phyloP scores from a whole-genome alignment of 2,329 filamentous ascomycete genomes.

The Epichloe typhina region DNA sequence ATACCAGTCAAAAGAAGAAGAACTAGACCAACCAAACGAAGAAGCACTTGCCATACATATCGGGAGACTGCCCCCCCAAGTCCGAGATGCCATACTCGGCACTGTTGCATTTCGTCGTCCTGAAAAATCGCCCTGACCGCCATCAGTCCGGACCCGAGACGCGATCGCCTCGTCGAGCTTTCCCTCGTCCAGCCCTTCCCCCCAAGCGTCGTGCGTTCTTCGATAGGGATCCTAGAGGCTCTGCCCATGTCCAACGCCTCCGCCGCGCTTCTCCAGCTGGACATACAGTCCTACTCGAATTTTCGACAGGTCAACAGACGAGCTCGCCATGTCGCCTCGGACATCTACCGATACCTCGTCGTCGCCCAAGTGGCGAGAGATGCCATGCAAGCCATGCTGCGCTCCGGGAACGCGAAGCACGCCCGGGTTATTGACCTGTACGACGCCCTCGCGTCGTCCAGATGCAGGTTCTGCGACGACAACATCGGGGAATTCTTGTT shows the following conservation, averaged over 20 bases:
- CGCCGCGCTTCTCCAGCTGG: neutral
- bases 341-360: neutral
- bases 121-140: neutral
- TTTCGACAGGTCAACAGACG: constrained; percentile 3
- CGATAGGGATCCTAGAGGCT: neutral
- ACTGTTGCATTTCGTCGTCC: neutral
- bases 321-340: neutral
- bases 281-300: constrained; percentile 2
- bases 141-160: neutral
- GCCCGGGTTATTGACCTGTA: constrained; percentile 1
- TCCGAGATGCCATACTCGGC: neutral
- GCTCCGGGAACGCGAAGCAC: neutral
- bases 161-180: neutral
- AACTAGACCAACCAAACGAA: too few species aligned
- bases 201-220: neutral
- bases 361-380: neutral
- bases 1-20: too few species aligned
- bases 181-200: neutral
- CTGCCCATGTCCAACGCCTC: neutral
- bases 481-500: constrained; percentile 2
- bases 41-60: too few species aligned
- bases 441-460: neutral
- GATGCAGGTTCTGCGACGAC: neutral
- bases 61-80: too few species aligned
- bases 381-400: neutral